Conservation (phyloP, 1,284 basidiomycete species). For the Trametes hirsuta region DNA sequence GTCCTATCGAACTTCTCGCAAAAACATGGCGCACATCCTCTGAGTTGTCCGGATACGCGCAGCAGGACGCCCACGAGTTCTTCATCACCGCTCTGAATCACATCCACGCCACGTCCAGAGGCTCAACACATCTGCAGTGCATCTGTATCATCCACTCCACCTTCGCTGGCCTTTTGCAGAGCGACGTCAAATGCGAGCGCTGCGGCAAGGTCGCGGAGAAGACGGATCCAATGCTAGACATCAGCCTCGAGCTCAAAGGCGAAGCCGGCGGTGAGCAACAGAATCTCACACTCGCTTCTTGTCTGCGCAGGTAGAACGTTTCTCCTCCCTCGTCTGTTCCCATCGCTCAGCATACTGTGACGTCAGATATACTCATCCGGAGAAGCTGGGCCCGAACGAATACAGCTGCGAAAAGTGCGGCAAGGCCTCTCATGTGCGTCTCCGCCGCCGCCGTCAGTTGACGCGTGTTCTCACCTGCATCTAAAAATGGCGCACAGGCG, state of each 20-base stretch:
- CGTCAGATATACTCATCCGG: conserved; percentile 73
- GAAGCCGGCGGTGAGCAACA: conserved; percentile 44
- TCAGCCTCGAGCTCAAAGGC: conserved; percentile 84
- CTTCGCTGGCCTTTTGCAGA: conserved; percentile 87
- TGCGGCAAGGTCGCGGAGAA: conserved; percentile 80
- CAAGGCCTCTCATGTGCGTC: conserved; percentile 62
- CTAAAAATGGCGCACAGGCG: conserved; percentile 48
- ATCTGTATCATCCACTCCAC: conserved; percentile 93
- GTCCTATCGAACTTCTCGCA: conserved; percentile 84
- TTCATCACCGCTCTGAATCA: conserved; percentile 83
- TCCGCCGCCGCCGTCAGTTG: conserved; percentile 1
- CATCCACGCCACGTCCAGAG: conserved; percentile 80
- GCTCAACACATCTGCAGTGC: conserved; percentile 74
- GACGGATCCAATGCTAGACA: conserved; percentile 88
- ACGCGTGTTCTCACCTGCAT: conserved; percentile 6
- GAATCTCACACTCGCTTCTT: conserved; percentile 68
- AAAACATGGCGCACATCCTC: conserved; percentile 86
- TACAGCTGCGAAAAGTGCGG: conserved; percentile 78
- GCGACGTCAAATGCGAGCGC: conserved; percentile 86
- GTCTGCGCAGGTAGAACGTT: conserved; percentile 62
- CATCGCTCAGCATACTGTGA: conserved; percentile 1
- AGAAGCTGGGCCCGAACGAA: conserved; percentile 72
- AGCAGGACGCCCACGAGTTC: conserved; percentile 95
- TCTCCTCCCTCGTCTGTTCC: neutral
- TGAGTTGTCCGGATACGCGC: conserved; percentile 88